These are phyloP conservation scores for Aurinia saxatilis DNA, from an alignment of 345 rosid species.

Conservation along the genomic window DNA sequence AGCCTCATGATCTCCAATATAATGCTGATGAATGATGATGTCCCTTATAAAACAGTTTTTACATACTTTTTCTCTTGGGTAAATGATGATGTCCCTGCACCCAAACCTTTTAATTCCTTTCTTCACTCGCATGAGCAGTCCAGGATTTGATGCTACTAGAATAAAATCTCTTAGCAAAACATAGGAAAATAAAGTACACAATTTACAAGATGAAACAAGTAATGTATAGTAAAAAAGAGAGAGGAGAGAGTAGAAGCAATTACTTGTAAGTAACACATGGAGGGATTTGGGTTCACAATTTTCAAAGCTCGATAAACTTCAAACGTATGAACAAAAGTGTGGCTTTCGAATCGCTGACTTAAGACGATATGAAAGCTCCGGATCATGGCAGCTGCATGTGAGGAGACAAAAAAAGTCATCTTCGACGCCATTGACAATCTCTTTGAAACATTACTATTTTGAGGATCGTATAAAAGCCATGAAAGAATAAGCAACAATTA, in stretches of 20 bases:
- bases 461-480: neutral
- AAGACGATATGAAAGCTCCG: constrained; percentile 87
- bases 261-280: constrained; percentile 80
- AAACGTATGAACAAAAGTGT: constrained; percentile 87
- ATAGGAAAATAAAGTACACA: neutral
- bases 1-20: too few species aligned
- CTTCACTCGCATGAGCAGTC: constrained; percentile 67
- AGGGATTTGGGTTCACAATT: constrained; percentile 83
- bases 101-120: too few species aligned
- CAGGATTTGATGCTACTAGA: constrained; percentile 84
- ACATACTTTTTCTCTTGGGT: too few species aligned
- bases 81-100: too few species aligned
- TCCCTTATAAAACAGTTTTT: too few species aligned
- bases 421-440: constrained; percentile 68
- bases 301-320: constrained; percentile 76
- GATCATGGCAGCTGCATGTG: constrained; percentile 71
- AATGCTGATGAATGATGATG: too few species aligned
- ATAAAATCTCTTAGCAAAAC: constrained; percentile 47
- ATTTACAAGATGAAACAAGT: neutral
- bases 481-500: neutral
- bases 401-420: constrained; percentile 87
- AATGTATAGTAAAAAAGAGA: neutral
- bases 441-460: too few species aligned
- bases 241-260: constrained; percentile 5
- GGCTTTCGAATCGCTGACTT: constrained; percentile 78